Evolutionary conservation across 2,329 filamentous ascomycete genomes (phyloP), one percentile per base, ranked within the genome.

Genomic region (Venturia effusa): DNA sequence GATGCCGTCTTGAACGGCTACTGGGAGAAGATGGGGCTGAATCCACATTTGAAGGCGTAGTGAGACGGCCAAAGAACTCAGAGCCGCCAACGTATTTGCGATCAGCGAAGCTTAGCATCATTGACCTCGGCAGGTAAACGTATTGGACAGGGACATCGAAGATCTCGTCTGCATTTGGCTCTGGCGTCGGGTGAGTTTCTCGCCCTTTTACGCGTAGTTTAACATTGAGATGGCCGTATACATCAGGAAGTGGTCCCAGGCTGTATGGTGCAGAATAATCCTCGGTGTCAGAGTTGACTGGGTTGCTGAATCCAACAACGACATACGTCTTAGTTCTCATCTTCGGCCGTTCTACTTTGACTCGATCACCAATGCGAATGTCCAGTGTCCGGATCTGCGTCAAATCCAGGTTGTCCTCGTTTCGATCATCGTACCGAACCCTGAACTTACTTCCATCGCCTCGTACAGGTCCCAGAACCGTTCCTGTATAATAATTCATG

Each of bases 401-500:
- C 4, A 69, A 60, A 8, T 80, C 77, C 1, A 81, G 64, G 2
- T 27, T 40, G 0, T 74, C 74, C 17, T 71, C 69, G 4, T 75
- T 79, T 15, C 73, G 76, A 65, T 81, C 79, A 66, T 81, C 80
- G 61, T 78, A 82, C n/a, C 75, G 74, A 30, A 81, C 68, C 17
- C 74, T 71, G 67, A 81, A 80, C 37, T 77, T 78, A 43, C 68
- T 68, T 1, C 69, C 68, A 61, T 78, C 74, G 0, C 72, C 68
- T 2, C 72, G 69, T 55, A 75, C 71, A 19, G 72, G 74, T 2
- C 79, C 81, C 40, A 85, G 71, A 68, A 80, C 86, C n/a, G 79
- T 83, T 10, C 82, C 84, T 59, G 84, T 83, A 69, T 84, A 85
- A 69, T 81, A 87, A n/a, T 74, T 77, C 62, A 79, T 78, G 2